Conservation (phyloP, 2,329 filamentous ascomycete species). For the Monilinia polystroma region DNA sequence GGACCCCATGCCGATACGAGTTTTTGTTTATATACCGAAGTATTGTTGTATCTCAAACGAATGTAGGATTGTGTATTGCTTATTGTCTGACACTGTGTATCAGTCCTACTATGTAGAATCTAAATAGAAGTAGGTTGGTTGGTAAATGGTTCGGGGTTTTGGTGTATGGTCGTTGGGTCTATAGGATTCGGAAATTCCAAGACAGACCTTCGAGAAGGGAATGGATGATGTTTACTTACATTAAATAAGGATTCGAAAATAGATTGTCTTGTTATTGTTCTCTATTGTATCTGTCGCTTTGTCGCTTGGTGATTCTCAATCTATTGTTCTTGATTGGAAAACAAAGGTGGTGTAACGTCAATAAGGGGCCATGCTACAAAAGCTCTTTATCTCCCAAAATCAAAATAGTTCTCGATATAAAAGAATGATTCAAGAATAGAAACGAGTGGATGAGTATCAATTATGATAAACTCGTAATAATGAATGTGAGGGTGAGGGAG, state of each 20-base stretch:
- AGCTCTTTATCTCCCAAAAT: neutral
- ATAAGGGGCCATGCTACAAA: conserved; percentile 11
- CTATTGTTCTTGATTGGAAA: conserved; percentile 14
- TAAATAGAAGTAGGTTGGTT: conserved; percentile 14
- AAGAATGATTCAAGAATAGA: conserved; percentile 23
- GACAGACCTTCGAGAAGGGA: neutral
- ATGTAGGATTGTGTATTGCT: neutral
- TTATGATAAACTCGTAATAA: neutral
- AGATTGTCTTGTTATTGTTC: conserved; percentile 2
- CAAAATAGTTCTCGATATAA: neutral
- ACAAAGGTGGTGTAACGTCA: conserved; percentile 9
- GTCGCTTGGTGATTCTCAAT: neutral
- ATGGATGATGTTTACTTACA: conserved; percentile 16
- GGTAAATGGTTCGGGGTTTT: conserved; percentile 4
- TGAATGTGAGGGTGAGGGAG: neutral
- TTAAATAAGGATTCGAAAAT: neutral
- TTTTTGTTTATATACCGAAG: neutral
- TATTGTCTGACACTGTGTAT: neutral
- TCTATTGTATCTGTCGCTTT: neutral
- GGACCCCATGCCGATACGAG: conserved; percentile 9
- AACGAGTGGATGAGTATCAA: neutral
- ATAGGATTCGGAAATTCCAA: conserved; percentile 12
- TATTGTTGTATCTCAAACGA: conserved; percentile 1
- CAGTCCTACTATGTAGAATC: neutral
- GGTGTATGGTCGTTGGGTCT: conserved; percentile 17